Percentiles rank a stretch among this genome's conserved stretches.
Evolutionary conservation across 1,284 basidiomycete species (phyloP).

Genomic region (Ustilago loliicola): DNA sequence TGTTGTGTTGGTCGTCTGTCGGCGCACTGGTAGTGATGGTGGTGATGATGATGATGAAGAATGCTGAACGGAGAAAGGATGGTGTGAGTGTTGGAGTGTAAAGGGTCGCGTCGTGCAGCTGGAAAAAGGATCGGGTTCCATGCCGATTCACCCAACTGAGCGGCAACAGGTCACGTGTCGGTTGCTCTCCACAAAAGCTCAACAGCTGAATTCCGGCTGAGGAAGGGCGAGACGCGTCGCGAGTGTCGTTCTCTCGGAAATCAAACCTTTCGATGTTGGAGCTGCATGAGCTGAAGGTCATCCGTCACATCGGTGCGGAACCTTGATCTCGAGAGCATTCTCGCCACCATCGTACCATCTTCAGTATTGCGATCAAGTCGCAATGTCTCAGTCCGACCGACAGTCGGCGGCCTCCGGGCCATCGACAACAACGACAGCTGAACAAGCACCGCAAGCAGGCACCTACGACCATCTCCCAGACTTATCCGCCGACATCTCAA

Average conservation of each 20-base stretch:
- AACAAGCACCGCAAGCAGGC: constrained; percentile 11
- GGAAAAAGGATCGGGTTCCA: neutral
- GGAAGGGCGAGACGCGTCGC: constrained; percentile 36
- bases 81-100: constrained; percentile 17
- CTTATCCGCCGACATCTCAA: constrained; percentile 37
- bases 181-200: constrained; percentile 3
- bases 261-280: neutral
- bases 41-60: neutral
- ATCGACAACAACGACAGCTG: neutral
- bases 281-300: neutral
- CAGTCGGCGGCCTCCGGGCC: neutral
- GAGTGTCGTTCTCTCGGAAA: constrained; percentile 42
- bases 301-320: neutral
- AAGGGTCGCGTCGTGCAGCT: constrained; percentile 39
- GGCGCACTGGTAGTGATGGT: neutral
- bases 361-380: neutral
- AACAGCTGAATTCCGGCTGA: neutral
- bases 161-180: constrained; percentile 28
- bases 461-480: constrained; percentile 43
- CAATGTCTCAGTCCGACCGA: constrained; percentile 5
- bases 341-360: constrained; percentile 20
- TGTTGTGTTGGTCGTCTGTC: too few species aligned
- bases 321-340: neutral
- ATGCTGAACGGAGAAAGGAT: neutral
- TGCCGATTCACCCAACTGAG: constrained; percentile 2